Evolutionary conservation across 148 eudicot genomes (phyloP).

Genomic region (Bassia scoparia): DNA sequence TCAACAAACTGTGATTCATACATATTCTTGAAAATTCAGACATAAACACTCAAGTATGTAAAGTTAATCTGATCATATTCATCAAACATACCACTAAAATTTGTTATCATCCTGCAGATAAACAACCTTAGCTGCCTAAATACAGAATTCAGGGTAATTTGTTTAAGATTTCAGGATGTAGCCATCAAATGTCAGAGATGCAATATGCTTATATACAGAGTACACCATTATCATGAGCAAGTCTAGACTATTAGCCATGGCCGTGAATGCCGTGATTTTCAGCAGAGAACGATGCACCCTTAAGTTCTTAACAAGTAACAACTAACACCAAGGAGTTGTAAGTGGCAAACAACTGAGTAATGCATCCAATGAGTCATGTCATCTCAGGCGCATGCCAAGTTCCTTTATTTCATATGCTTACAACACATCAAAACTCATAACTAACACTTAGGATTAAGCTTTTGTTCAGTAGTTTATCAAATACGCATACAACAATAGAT

Average conservation of each 20-base stretch:
- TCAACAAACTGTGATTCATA: no score
- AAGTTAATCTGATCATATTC: background rate
- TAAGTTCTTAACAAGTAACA: background rate
- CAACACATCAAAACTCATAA: background rate
- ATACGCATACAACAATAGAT: background rate
- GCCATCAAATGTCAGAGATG: background rate
- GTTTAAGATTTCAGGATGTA: no score
- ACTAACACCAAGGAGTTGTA: background rate
- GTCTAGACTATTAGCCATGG: background rate
- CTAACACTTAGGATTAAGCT: background rate
- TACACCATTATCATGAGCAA: no score
- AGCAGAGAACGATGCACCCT: background rate
- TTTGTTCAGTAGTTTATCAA: no score
- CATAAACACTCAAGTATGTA: no score
- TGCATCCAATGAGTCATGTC: background rate
- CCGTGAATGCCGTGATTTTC: background rate
- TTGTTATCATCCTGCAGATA: background rate
- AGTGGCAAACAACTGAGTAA: background rate
- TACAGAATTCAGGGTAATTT: background rate
- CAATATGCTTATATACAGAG: background rate
- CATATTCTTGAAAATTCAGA: no score
- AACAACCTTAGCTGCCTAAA: background rate
- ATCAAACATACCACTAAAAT: background rate
- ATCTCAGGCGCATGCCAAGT: background rate
- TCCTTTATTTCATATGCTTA: no score